Percentiles rank a stretch among this genome's conserved stretches.
Conservation (phyloP, 2,329 filamentous ascomycete genomes). For the Neofusicoccum kwambonambiense region DNA sequence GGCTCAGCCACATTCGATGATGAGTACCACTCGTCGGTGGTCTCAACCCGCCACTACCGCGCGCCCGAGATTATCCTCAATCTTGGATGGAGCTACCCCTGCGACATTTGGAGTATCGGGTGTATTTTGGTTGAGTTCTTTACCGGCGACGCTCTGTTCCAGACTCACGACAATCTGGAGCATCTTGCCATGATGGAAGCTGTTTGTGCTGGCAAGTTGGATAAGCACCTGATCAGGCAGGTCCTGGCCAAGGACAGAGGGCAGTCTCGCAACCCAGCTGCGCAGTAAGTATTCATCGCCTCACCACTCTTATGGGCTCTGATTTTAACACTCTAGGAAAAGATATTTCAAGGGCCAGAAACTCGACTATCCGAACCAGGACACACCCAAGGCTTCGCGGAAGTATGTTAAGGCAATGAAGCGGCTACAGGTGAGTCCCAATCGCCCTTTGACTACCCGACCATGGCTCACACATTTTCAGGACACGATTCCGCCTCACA, state of each 20-base stretch:
- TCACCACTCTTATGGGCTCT: constrained; percentile 19
- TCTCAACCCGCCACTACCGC: constrained; percentile 65
- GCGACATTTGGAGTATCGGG: constrained; percentile 69
- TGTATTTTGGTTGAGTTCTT: constrained; percentile 69
- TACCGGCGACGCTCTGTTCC: constrained; percentile 66
- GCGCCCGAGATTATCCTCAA: constrained; percentile 68
- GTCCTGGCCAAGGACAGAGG: constrained; percentile 50
- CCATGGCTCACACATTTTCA: constrained; percentile 34
- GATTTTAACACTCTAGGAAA: constrained; percentile 32
- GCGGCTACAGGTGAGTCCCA: constrained; percentile 52
- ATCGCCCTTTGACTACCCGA: neutral
- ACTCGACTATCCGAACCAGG: constrained; percentile 62
- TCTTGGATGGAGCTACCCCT: constrained; percentile 66
- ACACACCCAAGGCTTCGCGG: constrained; percentile 62
- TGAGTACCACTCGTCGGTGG: constrained; percentile 67
- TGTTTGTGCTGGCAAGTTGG: constrained; percentile 57
- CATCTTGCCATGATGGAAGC: constrained; percentile 70
- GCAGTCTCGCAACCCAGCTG: constrained; percentile 53
- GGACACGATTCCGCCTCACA: constrained; percentile 63
- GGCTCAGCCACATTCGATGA: constrained; percentile 68
- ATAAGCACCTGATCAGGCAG: constrained; percentile 54
- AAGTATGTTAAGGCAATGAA: constrained; percentile 72
- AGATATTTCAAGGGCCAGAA: constrained; percentile 58
- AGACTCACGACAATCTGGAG: constrained; percentile 67
- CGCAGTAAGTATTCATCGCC: constrained; percentile 49